Evolutionary conservation across 176 grass and related monocot genomes (phyloP).

Genomic region (Saccharum officinarum): DNA sequence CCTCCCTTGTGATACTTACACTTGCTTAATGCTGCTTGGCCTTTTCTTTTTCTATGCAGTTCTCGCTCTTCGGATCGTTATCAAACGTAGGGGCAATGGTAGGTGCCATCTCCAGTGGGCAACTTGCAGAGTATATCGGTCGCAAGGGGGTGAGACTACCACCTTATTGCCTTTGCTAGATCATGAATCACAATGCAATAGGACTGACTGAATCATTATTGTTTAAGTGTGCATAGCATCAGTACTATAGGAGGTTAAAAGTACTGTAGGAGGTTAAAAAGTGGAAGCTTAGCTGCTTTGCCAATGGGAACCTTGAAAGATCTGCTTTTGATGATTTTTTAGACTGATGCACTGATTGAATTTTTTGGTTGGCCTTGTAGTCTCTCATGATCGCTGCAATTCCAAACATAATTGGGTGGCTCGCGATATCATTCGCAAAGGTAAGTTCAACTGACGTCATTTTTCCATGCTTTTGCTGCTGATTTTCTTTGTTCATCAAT

Average conservation of each 20-base stretch:
- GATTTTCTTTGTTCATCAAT: background rate
- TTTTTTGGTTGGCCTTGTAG: constrained; percentile 34
- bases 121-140: constrained; percentile 90
- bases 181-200: background rate
- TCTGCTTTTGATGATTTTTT: background rate
- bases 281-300: background rate
- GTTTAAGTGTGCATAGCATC: background rate
- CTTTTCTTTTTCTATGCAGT: constrained; percentile 30
- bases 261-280: background rate
- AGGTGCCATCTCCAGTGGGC: constrained; percentile 83
- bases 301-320: background rate
- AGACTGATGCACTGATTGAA: background rate
- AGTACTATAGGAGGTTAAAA: too few species aligned
- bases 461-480: background rate
- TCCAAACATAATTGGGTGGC: constrained; percentile 96
- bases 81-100: constrained; percentile 94
- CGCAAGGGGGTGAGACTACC: constrained; percentile 72
- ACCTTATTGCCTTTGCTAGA: background rate
- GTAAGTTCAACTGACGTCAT: constrained; percentile 32
- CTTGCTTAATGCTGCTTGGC: background rate
- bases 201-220: background rate
- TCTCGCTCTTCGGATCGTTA: constrained; percentile 78
- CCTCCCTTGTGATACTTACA: background rate
- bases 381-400: constrained; percentile 96
- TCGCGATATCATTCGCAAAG: constrained; percentile 92